Evolutionary conservation across 2,329 filamentous ascomycete species (phyloP).

Genomic region (Trichophyton benhamiae): DNA sequence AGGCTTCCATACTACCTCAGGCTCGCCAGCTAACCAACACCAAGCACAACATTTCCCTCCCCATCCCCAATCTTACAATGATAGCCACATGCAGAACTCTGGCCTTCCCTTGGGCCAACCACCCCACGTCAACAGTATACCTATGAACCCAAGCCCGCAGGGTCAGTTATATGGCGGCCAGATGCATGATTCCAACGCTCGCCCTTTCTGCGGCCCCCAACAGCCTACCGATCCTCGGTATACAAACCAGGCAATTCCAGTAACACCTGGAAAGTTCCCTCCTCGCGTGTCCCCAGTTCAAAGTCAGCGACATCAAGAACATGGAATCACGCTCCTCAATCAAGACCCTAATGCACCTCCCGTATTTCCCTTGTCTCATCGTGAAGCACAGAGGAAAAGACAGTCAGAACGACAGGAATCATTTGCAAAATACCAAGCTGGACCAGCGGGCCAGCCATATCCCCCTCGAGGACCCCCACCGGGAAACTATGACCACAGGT

Average conservation of each 20-base stretch:
- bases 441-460: constrained; percentile 4
- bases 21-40: not conserved
- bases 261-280: constrained; percentile 6
- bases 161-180: constrained; percentile 6
- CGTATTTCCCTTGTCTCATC: constrained; percentile 12
- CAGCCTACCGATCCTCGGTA: not conserved
- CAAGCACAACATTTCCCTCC: not conserved
- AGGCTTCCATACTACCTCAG: not conserved
- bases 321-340: constrained; percentile 12
- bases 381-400: constrained; percentile 10
- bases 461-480: constrained; percentile 6
- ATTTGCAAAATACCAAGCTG: constrained; percentile 3
- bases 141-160: constrained; percentile 7
- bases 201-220: not conserved
- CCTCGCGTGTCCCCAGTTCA: not conserved
- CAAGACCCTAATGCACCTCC: constrained; percentile 11
- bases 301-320: constrained; percentile 5
- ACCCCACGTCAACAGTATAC: not conserved
- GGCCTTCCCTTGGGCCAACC: constrained; percentile 2
- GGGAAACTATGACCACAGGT: constrained; percentile 7
- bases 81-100: not conserved
- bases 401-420: constrained; percentile 1
- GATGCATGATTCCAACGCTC: not conserved
- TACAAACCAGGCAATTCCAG: not conserved
- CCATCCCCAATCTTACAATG: not conserved